Percentiles rank a stretch among this genome's conserved stretches.
phyloP scores from a whole-genome alignment of 208 protist species.

The Entamoeba invadens region DNA sequence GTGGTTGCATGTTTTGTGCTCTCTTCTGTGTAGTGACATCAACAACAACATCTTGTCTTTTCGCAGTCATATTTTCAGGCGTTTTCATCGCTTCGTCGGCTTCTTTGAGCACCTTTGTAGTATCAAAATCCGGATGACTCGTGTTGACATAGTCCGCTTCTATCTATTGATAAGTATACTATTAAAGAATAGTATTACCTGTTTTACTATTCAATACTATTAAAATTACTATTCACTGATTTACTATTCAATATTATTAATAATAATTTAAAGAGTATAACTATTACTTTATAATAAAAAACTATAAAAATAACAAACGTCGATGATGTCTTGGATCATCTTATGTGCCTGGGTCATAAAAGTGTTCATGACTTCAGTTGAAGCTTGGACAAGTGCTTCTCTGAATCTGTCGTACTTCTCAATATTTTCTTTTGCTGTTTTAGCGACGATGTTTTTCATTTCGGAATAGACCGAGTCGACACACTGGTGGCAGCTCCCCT shows the following conservation, averaged over 20 bases:
- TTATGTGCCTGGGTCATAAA: background rate
- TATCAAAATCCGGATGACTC: constrained; percentile 40
- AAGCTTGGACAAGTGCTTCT: background rate
- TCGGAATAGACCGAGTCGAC: background rate
- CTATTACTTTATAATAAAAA: no score
- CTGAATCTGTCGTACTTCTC: background rate
- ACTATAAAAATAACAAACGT: no score
- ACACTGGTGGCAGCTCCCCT: background rate
- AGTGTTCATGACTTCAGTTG: background rate
- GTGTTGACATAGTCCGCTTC: constrained; percentile 47
- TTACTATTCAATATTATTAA: no score
- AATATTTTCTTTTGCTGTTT: background rate
- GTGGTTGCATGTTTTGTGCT: background rate
- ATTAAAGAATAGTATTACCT: background rate
- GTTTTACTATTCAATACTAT: constrained; percentile 46
- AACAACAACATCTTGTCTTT: background rate
- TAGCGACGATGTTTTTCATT: background rate
- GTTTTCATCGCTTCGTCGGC: background rate
- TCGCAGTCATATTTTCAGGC: no score
- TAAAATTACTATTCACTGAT: constrained; percentile 43
- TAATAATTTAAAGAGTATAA: no score
- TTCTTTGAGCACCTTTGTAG: background rate
- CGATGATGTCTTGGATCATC: constrained; percentile 9
- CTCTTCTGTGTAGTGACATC: background rate
- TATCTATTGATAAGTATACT: background rate